Evolutionary conservation across 805 yeast species (phyloP), one percentile per base, ranked within the genome.

Genomic region (Wickerhamiella cacticola): DNA sequence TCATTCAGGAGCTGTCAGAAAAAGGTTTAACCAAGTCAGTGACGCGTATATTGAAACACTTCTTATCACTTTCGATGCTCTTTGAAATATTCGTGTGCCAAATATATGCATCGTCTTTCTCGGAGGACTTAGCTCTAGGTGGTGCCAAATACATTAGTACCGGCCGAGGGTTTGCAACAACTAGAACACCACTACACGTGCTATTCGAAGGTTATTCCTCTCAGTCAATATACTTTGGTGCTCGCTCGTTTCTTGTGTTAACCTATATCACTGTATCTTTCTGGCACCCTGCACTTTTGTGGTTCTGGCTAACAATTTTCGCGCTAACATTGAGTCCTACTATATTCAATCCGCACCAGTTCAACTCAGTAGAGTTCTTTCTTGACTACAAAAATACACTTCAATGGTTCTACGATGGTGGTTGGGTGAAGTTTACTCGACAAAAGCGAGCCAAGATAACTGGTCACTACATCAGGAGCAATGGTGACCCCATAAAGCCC

Each of bases 291-390:
- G 81, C 95, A 40, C 72, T 86, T 55, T 68, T 87, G 49, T 87
- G 95, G 95, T 87, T 87, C 74, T 87, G 96, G 96, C 80, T 87
- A 49, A 81, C 94, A 12, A 71, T 84, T 53, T 73, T 86, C 24
- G 79, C 96, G 1, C 71, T 88, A 60, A 74, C 85, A 69, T 74
- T 85, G 57, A 78, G 95, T 45, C 96, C 96, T 57, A 82, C 84
- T 61, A 62, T 87, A 45, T 87, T 83, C 76, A 87, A 87, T 66
- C 96, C 96, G 29, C 95, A 87, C 68, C 96, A 87, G 69, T 87
- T 86, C 63, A 75, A 92, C 41, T 76, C 85, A 79, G 80, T 78
- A 59, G 95, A 85, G 65, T 87, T 80, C 74, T 82, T 86, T 65
- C 74, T 83, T 63, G 96, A 87, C 66, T 87, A 88, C 73, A 73